Conservation (phyloP, 108 stramenopile species). For the Skeletonema grethae region DNA sequence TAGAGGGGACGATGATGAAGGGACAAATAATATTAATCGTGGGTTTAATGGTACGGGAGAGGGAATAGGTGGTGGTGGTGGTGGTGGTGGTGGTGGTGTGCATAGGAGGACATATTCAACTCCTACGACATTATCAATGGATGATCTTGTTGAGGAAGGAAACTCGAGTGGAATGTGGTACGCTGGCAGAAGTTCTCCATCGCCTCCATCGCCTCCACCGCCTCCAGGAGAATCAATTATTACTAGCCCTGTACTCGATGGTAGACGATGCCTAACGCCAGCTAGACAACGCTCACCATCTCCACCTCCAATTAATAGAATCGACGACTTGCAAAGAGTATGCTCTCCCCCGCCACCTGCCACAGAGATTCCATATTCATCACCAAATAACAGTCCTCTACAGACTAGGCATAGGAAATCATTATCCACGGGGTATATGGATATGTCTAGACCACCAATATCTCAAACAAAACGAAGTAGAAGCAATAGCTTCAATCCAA, state of each 20-base stretch:
- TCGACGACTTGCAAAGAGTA: background rate
- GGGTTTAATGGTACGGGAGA: background rate
- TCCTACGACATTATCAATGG: slow-evolving; percentile 27
- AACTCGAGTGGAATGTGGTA: slow-evolving; percentile 30
- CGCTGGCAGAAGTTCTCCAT: slow-evolving; percentile 22
- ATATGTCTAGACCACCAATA: background rate
- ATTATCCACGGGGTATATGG: slow-evolving; percentile 24
- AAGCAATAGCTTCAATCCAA: slow-evolving; percentile 12
- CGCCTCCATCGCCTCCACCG: slow-evolving; percentile 7
- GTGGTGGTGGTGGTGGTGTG: background rate
- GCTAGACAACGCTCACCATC: slow-evolving; percentile 8
- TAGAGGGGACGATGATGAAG: slow-evolving; percentile 15
- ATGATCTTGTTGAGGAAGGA: slow-evolving; percentile 46
- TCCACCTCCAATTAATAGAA: slow-evolving; percentile 2
- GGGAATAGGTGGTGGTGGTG: background rate
- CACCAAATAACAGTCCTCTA: slow-evolving; percentile 15
- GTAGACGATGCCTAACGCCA: background rate
- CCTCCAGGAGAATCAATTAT: background rate
- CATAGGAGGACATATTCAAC: slow-evolving; percentile 21
- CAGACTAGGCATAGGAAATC: slow-evolving; percentile 20
- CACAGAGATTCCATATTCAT: background rate
- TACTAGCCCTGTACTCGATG: background rate
- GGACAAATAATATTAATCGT: background rate
- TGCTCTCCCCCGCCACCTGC: background rate
- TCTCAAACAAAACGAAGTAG: background rate